Evolutionary conservation across 1,139 yeast species (phyloP).

Genomic region (Magnusiomyces magnusii): DNA sequence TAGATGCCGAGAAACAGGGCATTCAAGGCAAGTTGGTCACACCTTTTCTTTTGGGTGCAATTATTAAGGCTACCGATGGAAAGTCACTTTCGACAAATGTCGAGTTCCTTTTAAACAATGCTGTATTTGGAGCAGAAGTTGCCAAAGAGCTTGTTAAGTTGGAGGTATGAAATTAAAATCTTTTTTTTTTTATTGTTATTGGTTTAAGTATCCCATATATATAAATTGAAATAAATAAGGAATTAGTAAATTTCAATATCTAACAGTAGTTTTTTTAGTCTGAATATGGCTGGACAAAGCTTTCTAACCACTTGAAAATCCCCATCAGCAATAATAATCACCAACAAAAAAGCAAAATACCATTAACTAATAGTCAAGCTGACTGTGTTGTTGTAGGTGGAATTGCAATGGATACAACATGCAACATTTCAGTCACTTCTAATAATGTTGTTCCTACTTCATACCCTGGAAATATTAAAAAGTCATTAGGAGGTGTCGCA

Average conservation of each 20-base stretch:
- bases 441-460: slow-evolving; percentile 48
- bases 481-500: slow-evolving; percentile 79
- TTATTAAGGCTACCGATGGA: slow-evolving; percentile 62
- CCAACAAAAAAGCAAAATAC: not conserved
- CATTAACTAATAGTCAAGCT: not conserved
- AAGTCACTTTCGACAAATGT: slow-evolving; percentile 63
- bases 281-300: not conserved
- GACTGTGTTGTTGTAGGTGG: slow-evolving; percentile 55
- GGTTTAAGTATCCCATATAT: not conserved
- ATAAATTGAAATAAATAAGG: not conserved
- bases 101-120: slow-evolving; percentile 72
- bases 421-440: slow-evolving; percentile 25
- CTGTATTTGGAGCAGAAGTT: slow-evolving; percentile 57
- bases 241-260: too few species aligned
- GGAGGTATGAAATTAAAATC: slow-evolving; percentile 22
- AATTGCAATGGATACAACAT: slow-evolving; percentile 66
- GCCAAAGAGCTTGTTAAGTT: slow-evolving; percentile 46
- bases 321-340: not conserved
- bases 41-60: slow-evolving; percentile 62
- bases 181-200: not conserved
- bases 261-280: not conserved
- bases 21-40: slow-evolving; percentile 69
- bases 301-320: not conserved
- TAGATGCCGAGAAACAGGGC: slow-evolving; percentile 47
- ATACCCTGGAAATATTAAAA: slow-evolving; percentile 54